Evolutionary conservation across 352 stramenopile species (phyloP).

Genomic region (Phytophthora brassicae): DNA sequence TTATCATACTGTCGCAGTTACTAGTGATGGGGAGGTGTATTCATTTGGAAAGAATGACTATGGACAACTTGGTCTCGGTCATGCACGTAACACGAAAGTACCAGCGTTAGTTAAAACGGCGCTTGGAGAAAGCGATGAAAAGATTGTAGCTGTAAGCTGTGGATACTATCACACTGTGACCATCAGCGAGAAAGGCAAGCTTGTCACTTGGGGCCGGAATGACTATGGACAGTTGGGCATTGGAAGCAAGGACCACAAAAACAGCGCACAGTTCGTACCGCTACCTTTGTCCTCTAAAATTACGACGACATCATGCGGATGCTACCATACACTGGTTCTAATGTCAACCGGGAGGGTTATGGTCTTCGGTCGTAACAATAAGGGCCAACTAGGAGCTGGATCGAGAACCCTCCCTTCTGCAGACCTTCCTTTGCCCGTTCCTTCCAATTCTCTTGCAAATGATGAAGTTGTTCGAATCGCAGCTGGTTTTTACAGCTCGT

Average conservation of each 20-base stretch:
- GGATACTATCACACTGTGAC: slow-evolving; percentile 86
- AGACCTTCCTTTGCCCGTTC: slow-evolving; percentile 76
- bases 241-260: slow-evolving; percentile 89
- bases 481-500: slow-evolving; percentile 88
- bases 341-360: slow-evolving; percentile 80
- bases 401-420: slow-evolving; percentile 77
- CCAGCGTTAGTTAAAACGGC: slow-evolving; percentile 68
- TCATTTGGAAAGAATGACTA: slow-evolving; percentile 89
- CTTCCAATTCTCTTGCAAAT: slow-evolving; percentile 73
- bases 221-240: slow-evolving; percentile 88
- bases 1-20: slow-evolving; percentile 78
- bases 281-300: slow-evolving; percentile 81
- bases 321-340: slow-evolving; percentile 83
- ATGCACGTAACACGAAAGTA: slow-evolving; percentile 77
- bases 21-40: slow-evolving; percentile 74
- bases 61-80: slow-evolving; percentile 78
- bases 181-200: slow-evolving; percentile 79
- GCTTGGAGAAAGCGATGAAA: slow-evolving; percentile 71
- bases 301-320: slow-evolving; percentile 75
- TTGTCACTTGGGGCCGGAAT: slow-evolving; percentile 86
- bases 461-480: slow-evolving; percentile 83
- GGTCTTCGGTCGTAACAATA: slow-evolving; percentile 90
- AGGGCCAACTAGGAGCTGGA: slow-evolving; percentile 78
- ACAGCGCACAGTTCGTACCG: slow-evolving; percentile 72
- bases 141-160: slow-evolving; percentile 74